These are phyloP conservation scores for Gyrodon lividus DNA, from an alignment of 768 basidiomycete genomes.

Conservation along the genomic window DNA sequence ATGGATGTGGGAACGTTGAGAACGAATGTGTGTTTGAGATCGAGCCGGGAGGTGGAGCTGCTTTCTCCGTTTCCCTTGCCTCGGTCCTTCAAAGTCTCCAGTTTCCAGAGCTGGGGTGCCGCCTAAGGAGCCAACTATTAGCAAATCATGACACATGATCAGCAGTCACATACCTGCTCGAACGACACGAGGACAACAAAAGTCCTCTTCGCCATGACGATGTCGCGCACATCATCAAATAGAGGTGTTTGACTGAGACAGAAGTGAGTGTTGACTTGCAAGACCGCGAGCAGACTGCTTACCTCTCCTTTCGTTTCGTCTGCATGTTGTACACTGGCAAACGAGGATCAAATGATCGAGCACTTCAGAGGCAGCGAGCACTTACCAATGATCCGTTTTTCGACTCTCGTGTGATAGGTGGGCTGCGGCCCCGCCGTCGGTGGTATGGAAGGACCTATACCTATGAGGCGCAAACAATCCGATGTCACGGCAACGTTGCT, in stretches of 20 bases:
- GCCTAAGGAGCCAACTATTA: slow-evolving; percentile 38
- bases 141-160: neutral
- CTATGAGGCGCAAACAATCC: slow-evolving; percentile 44
- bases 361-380: neutral
- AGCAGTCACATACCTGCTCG: slow-evolving; percentile 17
- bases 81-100: slow-evolving; percentile 58
- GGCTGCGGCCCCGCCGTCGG: slow-evolving; percentile 44
- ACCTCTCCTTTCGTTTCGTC: slow-evolving; percentile 47
- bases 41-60: slow-evolving; percentile 21
- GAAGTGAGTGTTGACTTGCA: slow-evolving; percentile 4
- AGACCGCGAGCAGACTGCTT: slow-evolving; percentile 2
- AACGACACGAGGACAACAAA: slow-evolving; percentile 42
- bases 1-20: slow-evolving; percentile 67
- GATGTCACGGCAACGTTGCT: slow-evolving; percentile 51
- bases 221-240: slow-evolving; percentile 51
- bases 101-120: slow-evolving; percentile 73
- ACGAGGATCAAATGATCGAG: neutral
- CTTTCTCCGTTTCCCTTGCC: slow-evolving; percentile 31
- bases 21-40: slow-evolving; percentile 61
- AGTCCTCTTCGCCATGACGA: slow-evolving; percentile 44
- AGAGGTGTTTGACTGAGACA: slow-evolving; percentile 48
- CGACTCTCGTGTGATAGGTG: slow-evolving; percentile 43
- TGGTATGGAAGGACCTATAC: slow-evolving; percentile 44
- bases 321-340: slow-evolving; percentile 47
- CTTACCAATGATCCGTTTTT: slow-evolving; percentile 54